phyloP scores from a whole-genome alignment of 2,329 filamentous ascomycete species.

The Diaporthe australafricana region DNA sequence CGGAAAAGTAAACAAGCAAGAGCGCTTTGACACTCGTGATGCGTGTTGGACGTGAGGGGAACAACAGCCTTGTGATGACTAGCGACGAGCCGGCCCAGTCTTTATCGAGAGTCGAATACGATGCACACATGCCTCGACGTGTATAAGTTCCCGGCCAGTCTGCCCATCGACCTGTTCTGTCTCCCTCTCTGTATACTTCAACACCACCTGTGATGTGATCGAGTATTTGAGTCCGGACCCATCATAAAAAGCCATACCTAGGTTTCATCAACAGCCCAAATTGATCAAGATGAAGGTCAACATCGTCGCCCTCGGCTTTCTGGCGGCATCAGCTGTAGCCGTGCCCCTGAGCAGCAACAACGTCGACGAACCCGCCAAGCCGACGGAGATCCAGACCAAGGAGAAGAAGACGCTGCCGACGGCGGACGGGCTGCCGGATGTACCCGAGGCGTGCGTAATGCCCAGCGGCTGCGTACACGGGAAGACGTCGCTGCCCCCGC shows the following conservation, averaged over 20 bases:
- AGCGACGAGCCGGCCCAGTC: neutral
- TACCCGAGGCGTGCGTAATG: too few relatives aligned
- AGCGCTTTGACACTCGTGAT: neutral
- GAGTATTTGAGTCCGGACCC: neutral
- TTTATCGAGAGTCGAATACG: neutral
- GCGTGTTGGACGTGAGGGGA: neutral
- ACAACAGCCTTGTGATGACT: neutral
- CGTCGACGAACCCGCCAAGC: too few relatives aligned
- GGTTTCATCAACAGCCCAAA: neutral
- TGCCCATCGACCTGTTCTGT: neutral
- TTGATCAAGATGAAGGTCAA: neutral
- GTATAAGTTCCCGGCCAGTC: neutral
- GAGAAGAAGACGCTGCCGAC: neutral
- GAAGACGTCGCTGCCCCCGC: too few relatives aligned
- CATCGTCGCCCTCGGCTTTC: neutral
- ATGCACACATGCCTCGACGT: neutral
- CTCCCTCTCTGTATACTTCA: neutral
- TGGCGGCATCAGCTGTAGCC: conserved; percentile 11
- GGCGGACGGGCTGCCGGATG: too few relatives aligned
- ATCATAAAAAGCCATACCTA: neutral
- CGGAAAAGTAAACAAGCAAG: conserved; percentile 5
- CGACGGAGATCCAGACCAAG: neutral
- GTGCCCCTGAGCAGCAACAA: neutral
- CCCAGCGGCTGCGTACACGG: too few relatives aligned
- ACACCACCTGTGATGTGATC: neutral